Conservation (phyloP, 2,329 filamentous ascomycete species). For the Alternaria triticimaculans region DNA sequence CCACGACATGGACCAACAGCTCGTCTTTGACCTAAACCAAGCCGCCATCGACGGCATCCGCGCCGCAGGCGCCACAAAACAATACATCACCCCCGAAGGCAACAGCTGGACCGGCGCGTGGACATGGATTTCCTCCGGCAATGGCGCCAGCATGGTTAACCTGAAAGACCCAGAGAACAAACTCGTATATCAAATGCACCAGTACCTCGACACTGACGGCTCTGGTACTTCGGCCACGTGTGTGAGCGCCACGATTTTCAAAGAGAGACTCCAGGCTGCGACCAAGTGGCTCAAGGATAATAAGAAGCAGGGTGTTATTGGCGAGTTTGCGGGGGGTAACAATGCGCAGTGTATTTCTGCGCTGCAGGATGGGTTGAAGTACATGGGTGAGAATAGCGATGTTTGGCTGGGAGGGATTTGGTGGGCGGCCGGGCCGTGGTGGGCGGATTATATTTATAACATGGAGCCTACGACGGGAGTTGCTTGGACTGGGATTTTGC, state of each 20-base stretch:
- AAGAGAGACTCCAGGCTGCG: constrained; percentile 58
- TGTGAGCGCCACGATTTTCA: constrained; percentile 61
- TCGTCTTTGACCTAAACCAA: constrained; percentile 57
- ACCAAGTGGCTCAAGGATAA: constrained; percentile 63
- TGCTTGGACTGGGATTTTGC: constrained; percentile 49
- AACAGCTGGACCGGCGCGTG: constrained; percentile 57
- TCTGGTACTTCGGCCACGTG: constrained; percentile 60
- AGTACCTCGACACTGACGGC: constrained; percentile 65
- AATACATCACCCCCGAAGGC: constrained; percentile 67
- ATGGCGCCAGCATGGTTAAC: constrained; percentile 52
- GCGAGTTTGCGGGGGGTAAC: constrained; percentile 62
- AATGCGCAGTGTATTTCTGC: constrained; percentile 60
- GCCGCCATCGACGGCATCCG: constrained; percentile 57
- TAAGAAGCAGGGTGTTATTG: constrained; percentile 60
- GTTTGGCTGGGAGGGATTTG: constrained; percentile 62
- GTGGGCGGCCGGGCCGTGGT: constrained; percentile 64
- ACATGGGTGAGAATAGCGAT: constrained; percentile 57
- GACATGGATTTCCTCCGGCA: constrained; percentile 59
- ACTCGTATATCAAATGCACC: constrained; percentile 67
- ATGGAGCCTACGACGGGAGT: constrained; percentile 58
- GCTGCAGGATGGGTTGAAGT: constrained; percentile 57
- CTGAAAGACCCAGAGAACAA: constrained; percentile 62
- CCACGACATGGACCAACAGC: constrained; percentile 53
- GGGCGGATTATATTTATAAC: constrained; percentile 56
- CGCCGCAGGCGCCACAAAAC: constrained; percentile 53